Percentiles rank a stretch among this genome's conserved stretches.
Evolutionary conservation across 225 moss, liverwort and hornwort species (phyloP).

Genomic region (Straminergon stramineum): DNA sequence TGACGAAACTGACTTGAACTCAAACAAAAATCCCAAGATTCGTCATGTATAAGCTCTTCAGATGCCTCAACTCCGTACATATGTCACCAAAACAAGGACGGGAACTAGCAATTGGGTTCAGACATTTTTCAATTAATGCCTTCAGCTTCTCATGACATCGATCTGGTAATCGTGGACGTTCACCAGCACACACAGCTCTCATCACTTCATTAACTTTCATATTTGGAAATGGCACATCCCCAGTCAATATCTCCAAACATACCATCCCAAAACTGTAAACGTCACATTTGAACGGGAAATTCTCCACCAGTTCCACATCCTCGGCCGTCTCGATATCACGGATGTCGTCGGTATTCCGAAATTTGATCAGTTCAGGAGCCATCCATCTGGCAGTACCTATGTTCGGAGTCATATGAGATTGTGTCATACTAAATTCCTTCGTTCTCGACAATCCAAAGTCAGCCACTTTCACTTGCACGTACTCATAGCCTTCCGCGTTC

Average conservation of each 20-base stretch:
- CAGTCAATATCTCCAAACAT: background rate
- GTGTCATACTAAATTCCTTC: too few relatives aligned
- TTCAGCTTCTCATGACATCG: background rate
- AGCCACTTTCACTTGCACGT: too few relatives aligned
- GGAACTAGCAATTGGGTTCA: background rate
- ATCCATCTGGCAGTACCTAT: too few relatives aligned
- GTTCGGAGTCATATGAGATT: too few relatives aligned
- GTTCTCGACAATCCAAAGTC: too few relatives aligned
- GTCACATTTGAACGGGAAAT: background rate
- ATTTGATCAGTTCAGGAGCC: too few relatives aligned
- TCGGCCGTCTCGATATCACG: accelerated
- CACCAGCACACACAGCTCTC: background rate
- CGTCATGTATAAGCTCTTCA: background rate
- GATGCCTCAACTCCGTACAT: background rate
- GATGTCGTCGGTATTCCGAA: background rate
- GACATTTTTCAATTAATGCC: background rate
- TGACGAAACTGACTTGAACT: too few relatives aligned
- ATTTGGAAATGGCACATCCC: background rate
- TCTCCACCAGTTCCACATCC: background rate
- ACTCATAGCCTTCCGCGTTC: too few relatives aligned
- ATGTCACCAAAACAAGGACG: too few relatives aligned
- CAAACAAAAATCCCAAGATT: too few relatives aligned
- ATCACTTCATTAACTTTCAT: background rate
- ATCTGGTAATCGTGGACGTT: background rate
- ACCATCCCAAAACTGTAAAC: constrained; percentile 9